Percentiles rank a stretch among this genome's conserved stretches.
Conservation (phyloP, 148 eudicot genomes). For the Silene conica region DNA sequence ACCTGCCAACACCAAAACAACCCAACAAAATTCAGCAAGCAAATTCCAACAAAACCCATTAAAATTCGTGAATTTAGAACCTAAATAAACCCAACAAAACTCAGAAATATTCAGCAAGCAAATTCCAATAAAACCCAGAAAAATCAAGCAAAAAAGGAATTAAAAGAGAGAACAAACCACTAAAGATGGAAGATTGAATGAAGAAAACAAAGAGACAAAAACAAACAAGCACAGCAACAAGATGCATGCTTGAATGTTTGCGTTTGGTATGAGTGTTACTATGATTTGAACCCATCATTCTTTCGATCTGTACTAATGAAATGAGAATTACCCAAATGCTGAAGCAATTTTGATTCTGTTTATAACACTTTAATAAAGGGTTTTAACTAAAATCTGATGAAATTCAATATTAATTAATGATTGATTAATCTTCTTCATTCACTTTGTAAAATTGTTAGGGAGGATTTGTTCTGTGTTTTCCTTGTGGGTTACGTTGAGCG, state of each 20-base stretch:
- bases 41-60: neutral
- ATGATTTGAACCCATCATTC: conserved; percentile 27
- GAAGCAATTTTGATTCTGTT: neutral
- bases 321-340: neutral
- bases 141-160: neutral
- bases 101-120: conserved; percentile 6
- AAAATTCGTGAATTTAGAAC: too few relatives aligned
- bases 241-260: conserved; percentile 42
- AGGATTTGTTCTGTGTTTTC: too few relatives aligned
- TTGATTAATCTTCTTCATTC: too few relatives aligned
- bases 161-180: conserved; percentile 26
- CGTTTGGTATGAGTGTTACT: conserved; percentile 24
- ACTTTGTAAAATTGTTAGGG: too few relatives aligned
- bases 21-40: conserved; percentile 3
- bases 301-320: neutral
- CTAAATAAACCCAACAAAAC: neutral
- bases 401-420: too few relatives aligned
- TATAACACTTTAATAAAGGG: neutral
- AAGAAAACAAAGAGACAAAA: conserved; percentile 62
- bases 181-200: conserved; percentile 50
- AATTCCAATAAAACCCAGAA: neutral
- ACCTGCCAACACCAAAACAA: conserved; percentile 27
- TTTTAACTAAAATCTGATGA: too few relatives aligned
- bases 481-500: too few relatives aligned
- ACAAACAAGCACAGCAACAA: conserved; percentile 50